Percentiles rank a stretch among this genome's conserved stretches.
Conservation (phyloP, 805 yeast genomes). For the Cyberlindnera sargentensis region DNA sequence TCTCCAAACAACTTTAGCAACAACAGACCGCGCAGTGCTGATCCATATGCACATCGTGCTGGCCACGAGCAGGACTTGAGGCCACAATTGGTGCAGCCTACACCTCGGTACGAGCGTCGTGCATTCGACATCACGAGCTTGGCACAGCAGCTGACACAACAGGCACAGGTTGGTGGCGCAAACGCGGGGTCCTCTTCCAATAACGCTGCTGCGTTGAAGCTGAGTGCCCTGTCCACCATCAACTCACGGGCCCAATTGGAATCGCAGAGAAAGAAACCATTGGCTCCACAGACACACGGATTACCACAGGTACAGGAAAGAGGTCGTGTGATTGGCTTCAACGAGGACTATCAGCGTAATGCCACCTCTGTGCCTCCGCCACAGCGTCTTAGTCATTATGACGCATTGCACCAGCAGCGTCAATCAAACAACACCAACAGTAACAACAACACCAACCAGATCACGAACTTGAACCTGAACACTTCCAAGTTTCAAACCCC, state of each 20-base stretch:
- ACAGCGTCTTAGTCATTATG: constrained; percentile 20
- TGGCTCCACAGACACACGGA: too few relatives aligned
- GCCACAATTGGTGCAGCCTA: constrained; percentile 3
- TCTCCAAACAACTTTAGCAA: constrained; percentile 2
- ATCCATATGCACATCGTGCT: constrained; percentile 23
- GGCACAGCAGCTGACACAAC: constrained; percentile 22
- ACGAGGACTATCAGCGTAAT: constrained; percentile 6
- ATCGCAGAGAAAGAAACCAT: constrained; percentile 25
- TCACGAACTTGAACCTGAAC: not conserved
- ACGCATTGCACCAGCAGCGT: constrained; percentile 4
- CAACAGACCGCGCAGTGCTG: constrained; percentile 37
- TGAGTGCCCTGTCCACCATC: constrained; percentile 63
- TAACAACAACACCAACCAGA: constrained; percentile 2
- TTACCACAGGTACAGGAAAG: constrained; percentile 5
- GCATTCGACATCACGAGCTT: constrained; percentile 22
- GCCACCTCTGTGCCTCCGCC: constrained; percentile 22
- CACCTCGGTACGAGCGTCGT: constrained; percentile 5
- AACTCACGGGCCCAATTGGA: constrained; percentile 43
- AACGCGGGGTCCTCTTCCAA: constrained; percentile 6
- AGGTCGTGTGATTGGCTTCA: constrained; percentile 9
- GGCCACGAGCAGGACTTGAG: constrained; percentile 19
- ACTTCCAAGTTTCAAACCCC: not conserved
- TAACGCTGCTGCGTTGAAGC: constrained; percentile 39
- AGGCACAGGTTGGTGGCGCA: constrained; percentile 15
- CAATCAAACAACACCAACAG: not conserved